Conservation (phyloP, 441 rosid species). For the Euphorbia corollata region DNA sequence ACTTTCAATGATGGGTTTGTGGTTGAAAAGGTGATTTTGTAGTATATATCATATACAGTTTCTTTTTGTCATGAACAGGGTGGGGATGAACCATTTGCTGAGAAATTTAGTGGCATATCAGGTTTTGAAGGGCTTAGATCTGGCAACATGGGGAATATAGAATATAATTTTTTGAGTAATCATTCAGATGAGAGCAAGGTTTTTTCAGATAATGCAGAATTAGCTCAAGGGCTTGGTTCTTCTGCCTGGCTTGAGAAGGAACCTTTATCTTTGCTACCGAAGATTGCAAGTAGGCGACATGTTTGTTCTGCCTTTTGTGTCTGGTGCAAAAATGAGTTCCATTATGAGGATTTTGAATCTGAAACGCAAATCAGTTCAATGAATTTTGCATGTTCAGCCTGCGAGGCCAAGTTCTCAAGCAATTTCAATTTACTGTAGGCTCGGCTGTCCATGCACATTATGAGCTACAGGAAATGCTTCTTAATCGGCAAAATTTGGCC, state of each 20-base stretch:
- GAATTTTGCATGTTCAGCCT: conserved; percentile 34
- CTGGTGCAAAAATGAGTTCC: conserved; percentile 43
- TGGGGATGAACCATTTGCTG: conserved; percentile 28
- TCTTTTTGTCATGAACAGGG: conserved; percentile 29
- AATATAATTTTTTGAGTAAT: conserved; percentile 33
- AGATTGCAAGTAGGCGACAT: conserved; percentile 28
- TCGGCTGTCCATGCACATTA: conserved; percentile 1
- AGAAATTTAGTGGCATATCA: conserved; percentile 24
- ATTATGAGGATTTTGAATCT: conserved; percentile 29
- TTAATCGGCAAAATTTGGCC: conserved; percentile 4
- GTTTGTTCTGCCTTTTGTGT: conserved; percentile 26
- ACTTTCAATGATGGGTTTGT: not conserved
- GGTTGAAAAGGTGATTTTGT: conserved; percentile 2
- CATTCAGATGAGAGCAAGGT: conserved; percentile 27
- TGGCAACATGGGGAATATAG: conserved; percentile 32
- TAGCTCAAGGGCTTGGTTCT: conserved; percentile 30
- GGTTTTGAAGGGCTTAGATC: conserved; percentile 32
- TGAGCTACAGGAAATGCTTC: conserved; percentile 13
- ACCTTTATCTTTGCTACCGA: conserved; percentile 42
- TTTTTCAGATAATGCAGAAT: conserved; percentile 27
- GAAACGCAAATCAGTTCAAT: conserved; percentile 26
- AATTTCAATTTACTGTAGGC: conserved; percentile 24
- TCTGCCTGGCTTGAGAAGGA: conserved; percentile 43
- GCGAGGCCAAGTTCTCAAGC: conserved; percentile 40
- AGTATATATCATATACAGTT: not conserved